phyloP scores from a whole-genome alignment of 176 grass and related monocot species.

The Pharus latifolius region DNA sequence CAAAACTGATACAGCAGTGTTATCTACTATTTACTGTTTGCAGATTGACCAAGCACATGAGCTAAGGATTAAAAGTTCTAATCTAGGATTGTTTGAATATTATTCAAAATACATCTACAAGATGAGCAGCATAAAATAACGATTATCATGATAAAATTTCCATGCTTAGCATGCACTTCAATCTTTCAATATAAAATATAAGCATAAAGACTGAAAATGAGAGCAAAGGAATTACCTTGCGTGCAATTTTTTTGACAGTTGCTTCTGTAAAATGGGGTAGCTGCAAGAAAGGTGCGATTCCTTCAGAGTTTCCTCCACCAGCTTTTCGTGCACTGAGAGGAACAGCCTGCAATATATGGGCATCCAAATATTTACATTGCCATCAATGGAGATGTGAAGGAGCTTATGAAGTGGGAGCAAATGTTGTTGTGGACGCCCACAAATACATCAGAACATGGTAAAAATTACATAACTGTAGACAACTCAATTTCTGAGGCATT shows the following conservation, averaged over 20 bases:
- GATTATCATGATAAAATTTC: no score
- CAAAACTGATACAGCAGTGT: no score
- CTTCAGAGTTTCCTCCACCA: slow-evolving; percentile 67
- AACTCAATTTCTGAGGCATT: neutral
- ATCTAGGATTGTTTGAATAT: no score
- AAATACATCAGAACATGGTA: neutral
- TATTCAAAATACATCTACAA: no score
- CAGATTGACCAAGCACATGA: no score
- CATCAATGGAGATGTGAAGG: neutral
- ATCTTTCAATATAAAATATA: no score
- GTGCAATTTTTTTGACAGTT: slow-evolving; percentile 65
- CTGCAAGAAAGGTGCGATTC: slow-evolving; percentile 87
- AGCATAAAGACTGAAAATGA: neutral
- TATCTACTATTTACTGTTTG: no score
- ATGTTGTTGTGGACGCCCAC: neutral
- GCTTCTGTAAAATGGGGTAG: slow-evolving; percentile 80
- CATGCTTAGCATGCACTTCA: no score
- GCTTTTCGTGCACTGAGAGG: slow-evolving; percentile 79
- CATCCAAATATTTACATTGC: slow-evolving; percentile 8
- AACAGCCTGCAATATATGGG: slow-evolving; percentile 53
- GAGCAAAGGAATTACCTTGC: slow-evolving; percentile 47
- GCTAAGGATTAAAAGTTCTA: no score
- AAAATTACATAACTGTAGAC: neutral
- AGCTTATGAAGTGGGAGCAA: neutral
- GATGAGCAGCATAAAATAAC: no score